Conservation (phyloP, 352 stramenopile species). For the Phytophthora crassamura region DNA sequence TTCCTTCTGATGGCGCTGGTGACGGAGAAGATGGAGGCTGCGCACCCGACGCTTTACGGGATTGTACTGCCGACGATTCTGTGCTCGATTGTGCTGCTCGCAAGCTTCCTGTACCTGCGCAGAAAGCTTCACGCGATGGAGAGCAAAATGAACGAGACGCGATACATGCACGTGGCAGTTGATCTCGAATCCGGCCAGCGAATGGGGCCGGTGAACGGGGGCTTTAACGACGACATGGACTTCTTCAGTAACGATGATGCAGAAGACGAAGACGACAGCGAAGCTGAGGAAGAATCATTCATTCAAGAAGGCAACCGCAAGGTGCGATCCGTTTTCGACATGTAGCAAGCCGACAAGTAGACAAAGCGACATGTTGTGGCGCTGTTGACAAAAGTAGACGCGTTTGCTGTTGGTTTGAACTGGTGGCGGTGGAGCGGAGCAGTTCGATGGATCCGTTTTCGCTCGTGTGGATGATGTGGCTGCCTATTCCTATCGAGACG, state of each 20-base stretch:
- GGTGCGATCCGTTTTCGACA: constrained; percentile 47
- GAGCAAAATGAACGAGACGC: constrained; percentile 51
- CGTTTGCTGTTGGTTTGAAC: constrained; percentile 11
- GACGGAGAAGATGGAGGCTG: constrained; percentile 37
- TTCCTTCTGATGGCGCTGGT: constrained; percentile 58
- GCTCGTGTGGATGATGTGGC: constrained; percentile 1
- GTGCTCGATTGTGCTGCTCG: constrained; percentile 33
- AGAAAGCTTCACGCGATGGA: constrained; percentile 47
- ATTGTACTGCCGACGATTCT: constrained; percentile 45
- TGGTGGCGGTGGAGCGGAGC: constrained; percentile 7
- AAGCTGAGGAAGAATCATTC: constrained; percentile 20
- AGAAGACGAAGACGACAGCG: constrained; percentile 42
- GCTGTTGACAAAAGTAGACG: constrained; percentile 8
- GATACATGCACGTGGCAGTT: constrained; percentile 58
- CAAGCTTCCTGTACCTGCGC: constrained; percentile 43
- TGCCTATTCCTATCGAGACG: constrained; percentile 17
- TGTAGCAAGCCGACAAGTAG: constrained; percentile 20
- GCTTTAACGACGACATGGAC: constrained; percentile 37
- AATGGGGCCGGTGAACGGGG: constrained; percentile 33
- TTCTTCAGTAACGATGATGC: constrained; percentile 46
- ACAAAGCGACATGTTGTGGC: constrained; percentile 12
- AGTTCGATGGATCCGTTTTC: constrained; percentile 1
- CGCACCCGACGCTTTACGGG: constrained; percentile 44
- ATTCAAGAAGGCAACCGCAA: constrained; percentile 34
- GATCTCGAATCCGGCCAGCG: constrained; percentile 49